These are phyloP conservation scores for Naegleria fowleri DNA, from an alignment of 208 protist species.

Conservation along the genomic window DNA sequence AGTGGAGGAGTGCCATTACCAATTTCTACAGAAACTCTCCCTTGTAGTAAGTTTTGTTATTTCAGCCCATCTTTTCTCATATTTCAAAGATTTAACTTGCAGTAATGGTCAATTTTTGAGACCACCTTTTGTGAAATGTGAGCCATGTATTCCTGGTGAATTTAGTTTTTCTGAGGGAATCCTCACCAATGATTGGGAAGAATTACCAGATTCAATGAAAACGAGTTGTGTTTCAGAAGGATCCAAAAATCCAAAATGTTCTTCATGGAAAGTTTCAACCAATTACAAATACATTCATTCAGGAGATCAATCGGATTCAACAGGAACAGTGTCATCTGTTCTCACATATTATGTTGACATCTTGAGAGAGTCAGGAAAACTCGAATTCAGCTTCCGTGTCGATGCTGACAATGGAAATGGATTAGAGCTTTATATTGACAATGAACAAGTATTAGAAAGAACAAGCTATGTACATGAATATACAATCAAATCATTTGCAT, in stretches of 20 bases:
- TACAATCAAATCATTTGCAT: not conserved
- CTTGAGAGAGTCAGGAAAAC: not conserved
- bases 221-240: not conserved
- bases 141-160: not conserved
- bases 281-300: not conserved
- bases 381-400: not conserved
- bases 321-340: not conserved
- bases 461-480: not conserved
- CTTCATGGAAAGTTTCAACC: not conserved
- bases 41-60: conserved; percentile 8
- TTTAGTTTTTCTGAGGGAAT: conserved; percentile 9
- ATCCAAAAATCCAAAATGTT: not conserved
- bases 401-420: not conserved
- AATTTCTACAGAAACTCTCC: not conserved
- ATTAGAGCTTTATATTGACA: not conserved
- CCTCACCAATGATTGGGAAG: not conserved
- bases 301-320: not conserved
- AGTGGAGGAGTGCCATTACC: not conserved
- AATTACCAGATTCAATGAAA: not conserved
- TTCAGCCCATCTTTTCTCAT: not conserved
- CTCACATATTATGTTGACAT: not conserved
- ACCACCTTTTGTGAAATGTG: not conserved
- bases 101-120: not conserved
- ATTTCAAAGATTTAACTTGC: not conserved
- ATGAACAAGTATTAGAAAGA: not conserved